Base-by-base conservation (phyloP, 75 land plant species). In the Pinus tabuliformis region DNA sequence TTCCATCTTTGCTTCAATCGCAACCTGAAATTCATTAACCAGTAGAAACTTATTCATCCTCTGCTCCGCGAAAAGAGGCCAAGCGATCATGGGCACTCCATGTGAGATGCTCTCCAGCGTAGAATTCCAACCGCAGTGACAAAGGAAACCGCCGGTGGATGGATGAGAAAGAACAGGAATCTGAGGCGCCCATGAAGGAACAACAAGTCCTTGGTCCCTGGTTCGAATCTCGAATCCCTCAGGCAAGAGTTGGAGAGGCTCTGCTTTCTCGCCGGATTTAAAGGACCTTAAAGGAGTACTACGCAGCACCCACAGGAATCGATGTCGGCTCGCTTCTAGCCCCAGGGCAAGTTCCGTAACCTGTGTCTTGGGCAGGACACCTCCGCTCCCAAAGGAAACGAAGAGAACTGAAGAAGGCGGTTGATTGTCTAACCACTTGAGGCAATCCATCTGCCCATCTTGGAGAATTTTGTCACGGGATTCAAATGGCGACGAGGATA, bases 361-460 rank as follows among this genome's bases (percentile, higher is more conserved):
- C 71, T 87, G 89, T 0, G 54, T 77, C 28, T 11, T 2, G 14
- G 83, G 39, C 14, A 88, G 82, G 3, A 81, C 81, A 2, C 81
- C 83, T 0, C 78, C 83, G 24, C 90, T 89, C 20, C 90, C 90
- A 65, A 89, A 89, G 6, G 77, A 76, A 15, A 89, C 78, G 75
- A 78, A 89, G 56, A 89, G 24, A 5, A 90, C 90, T 2, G 95
- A 90, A 3, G 71, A 82, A 3, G 20, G 8, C 3, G 90, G 88
- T 62, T 91, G 93, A 7, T 62, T 52, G 73, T 91, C 86, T 56
- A 91, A 70, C 93, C 93, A 91, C 33, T 74, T 74, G 13, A 86
- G 30, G 76, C 87, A 86, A 1, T 16, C 71, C 45, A 11, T 21
- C 76, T 8, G 49, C 39, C 1, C 37, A 36, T 7, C 37, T 4